phyloP scores from a whole-genome alignment of 1,284 basidiomycete genomes.

The Marasmius tenuissimus region DNA sequence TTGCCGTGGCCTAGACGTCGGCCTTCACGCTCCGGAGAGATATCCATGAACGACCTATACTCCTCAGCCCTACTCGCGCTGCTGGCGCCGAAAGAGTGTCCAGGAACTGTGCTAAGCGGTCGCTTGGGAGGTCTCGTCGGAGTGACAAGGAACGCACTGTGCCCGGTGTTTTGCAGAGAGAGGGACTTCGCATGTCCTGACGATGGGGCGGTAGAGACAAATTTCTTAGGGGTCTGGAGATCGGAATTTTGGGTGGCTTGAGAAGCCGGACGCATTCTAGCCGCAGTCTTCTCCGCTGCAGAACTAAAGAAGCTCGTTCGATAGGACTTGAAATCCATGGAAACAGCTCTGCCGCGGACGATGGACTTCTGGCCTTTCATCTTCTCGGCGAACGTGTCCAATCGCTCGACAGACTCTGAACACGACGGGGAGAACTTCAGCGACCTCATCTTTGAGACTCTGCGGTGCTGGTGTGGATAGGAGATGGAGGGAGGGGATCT shows the following conservation, averaged over 20 bases:
- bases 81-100: background rate
- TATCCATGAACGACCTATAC: background rate
- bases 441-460: background rate
- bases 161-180: background rate
- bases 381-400: background rate
- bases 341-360: background rate
- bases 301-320: background rate
- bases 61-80: background rate
- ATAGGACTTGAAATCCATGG: background rate
- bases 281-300: background rate
- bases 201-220: background rate
- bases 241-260: background rate
- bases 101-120: background rate
- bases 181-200: background rate
- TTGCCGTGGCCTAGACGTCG: background rate
- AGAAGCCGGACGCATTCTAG: background rate
- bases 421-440: background rate
- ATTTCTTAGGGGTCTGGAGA: background rate
- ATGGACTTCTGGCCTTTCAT: background rate
- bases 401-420: background rate
- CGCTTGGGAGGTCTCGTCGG: background rate
- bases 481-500: background rate
- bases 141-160: background rate
- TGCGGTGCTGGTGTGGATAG: background rate
- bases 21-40: background rate